These are phyloP conservation scores for Kalanchoe fedtschenkoi DNA, from an alignment of 164 flowering plant genomes.

Conservation along the genomic window DNA sequence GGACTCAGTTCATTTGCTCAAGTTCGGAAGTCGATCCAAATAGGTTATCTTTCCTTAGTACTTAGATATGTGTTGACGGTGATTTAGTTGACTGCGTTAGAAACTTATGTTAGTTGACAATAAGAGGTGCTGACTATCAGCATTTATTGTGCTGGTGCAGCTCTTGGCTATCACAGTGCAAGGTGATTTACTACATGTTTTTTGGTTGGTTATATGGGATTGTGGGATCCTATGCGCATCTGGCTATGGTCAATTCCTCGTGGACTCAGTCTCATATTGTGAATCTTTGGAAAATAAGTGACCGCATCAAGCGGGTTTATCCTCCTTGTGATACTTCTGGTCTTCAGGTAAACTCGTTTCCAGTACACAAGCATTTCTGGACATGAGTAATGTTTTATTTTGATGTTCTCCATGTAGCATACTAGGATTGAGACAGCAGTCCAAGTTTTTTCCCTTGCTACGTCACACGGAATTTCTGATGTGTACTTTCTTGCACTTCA, in stretches of 20 bases:
- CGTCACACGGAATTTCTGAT: not conserved
- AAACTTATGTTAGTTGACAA: too few species aligned
- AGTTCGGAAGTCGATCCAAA: too few species aligned
- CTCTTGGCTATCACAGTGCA: conserved; percentile 55
- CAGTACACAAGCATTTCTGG: not conserved
- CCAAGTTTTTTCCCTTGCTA: not conserved
- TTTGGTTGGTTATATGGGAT: conserved; percentile 80
- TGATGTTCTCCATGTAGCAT: not conserved
- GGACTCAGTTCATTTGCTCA: not conserved
- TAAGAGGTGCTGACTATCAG: too few species aligned
- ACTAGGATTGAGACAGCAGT: not conserved
- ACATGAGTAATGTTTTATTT: not conserved
- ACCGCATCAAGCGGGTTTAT: conserved; percentile 58
- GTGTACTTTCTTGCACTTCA: too few species aligned
- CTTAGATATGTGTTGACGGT: too few species aligned
- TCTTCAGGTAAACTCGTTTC: conserved; percentile 50
- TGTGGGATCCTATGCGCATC: conserved; percentile 77
- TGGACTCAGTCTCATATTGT: conserved; percentile 84
- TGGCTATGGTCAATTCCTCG: conserved; percentile 90
- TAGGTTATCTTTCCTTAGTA: not conserved
- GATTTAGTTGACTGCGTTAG: too few species aligned
- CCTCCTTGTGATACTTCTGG: conserved; percentile 96
- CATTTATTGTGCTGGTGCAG: conserved; percentile 30
- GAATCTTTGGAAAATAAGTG: conserved; percentile 67
- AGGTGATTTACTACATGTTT: conserved; percentile 55